Evolutionary conservation across 2,329 filamentous ascomycete species (phyloP), one percentile per base, ranked within the genome.

Genomic region (Colletotrichum nymphaeae): DNA sequence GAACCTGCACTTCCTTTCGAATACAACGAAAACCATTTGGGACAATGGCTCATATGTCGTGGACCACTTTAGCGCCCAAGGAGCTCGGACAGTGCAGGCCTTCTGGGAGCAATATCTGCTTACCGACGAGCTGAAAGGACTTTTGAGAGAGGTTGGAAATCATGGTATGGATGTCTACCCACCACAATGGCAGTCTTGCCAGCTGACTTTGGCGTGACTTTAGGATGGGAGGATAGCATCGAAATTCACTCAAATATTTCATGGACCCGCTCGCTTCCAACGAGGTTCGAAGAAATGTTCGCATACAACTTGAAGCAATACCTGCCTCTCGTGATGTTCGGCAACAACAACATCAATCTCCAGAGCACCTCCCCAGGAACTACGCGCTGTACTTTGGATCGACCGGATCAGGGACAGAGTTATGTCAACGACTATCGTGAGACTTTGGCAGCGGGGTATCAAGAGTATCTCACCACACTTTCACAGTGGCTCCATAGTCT

Each of bases 101-200:
- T 86, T 85, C 69, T 83, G 81, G 81, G 81, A 85, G 35, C 67
- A 85, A 19, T 76, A 83, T 26, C 76, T 86, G 11, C 74, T 86
- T 0, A 75, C 75, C 4, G 78, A 80, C 58, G 79, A 78, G 3
- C 63, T 85, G 3, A 58, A 65, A 52, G 69, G 37, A 42, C 37
- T 42, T 42, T 16, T 16, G 37, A 42, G 37, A 42, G 37, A 80
- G 5, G 78, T 82, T 4, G 83, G 83, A 1, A 81, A 82, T 52
- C 83, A 82, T 64, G 64, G 63, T 55, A 65, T 26, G 65, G 65
- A 16, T 16, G 14, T 42, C 5, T 42, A 6, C 14, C 5, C 16
- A 42, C 5, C 37, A 2, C 8, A 16, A 3, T 42, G 37, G 37
- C 16, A 16, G 37, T 7, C 37, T 42, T 42, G 5, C 6, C 14